phyloP scores from a whole-genome alignment of 202 grass and related monocot species.

The Zizania palustris region DNA sequence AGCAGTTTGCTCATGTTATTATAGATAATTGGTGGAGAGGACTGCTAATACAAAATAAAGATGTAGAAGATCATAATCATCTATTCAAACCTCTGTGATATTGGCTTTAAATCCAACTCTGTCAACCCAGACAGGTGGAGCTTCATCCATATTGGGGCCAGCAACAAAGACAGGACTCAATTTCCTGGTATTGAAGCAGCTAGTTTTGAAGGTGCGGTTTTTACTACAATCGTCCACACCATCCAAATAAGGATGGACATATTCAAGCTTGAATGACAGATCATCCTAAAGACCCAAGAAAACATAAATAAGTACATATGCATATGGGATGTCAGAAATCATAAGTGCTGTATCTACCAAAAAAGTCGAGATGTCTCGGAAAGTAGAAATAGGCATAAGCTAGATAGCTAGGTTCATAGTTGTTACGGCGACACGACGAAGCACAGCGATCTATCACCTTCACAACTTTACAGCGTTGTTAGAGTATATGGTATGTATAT shows the following conservation, averaged over 20 bases:
- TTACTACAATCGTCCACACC: conserved; percentile 73
- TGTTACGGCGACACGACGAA: too few relatives aligned
- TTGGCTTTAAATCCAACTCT: conserved; percentile 96
- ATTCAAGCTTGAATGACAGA: conserved; percentile 94
- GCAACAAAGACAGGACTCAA: conserved; percentile 94
- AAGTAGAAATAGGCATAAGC: not conserved
- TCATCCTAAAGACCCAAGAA: conserved; percentile 63
- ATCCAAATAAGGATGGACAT: conserved; percentile 92
- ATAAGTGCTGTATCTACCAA: not conserved
- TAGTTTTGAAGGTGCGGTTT: conserved; percentile 92
- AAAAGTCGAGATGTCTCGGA: conserved; percentile 8
- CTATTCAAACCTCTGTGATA: conserved; percentile 76
- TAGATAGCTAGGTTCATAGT: conserved; percentile 33
- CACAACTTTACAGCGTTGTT: too few relatives aligned
- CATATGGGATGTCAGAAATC: not conserved
- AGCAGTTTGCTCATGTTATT: conserved; percentile 43
- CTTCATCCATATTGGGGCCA: conserved; percentile 84
- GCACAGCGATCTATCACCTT: too few relatives aligned
- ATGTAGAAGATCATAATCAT: conserved; percentile 15
- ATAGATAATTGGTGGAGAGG: conserved; percentile 35
- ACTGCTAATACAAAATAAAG: not conserved
- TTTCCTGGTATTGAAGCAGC: conserved; percentile 94
- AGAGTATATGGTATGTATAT: too few relatives aligned
- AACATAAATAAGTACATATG: conserved; percentile 15
- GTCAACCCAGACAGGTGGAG: conserved; percentile 94